These are phyloP conservation scores for Nemania diffusa DNA, from an alignment of 2,329 filamentous ascomycete species.

Conservation along the genomic window DNA sequence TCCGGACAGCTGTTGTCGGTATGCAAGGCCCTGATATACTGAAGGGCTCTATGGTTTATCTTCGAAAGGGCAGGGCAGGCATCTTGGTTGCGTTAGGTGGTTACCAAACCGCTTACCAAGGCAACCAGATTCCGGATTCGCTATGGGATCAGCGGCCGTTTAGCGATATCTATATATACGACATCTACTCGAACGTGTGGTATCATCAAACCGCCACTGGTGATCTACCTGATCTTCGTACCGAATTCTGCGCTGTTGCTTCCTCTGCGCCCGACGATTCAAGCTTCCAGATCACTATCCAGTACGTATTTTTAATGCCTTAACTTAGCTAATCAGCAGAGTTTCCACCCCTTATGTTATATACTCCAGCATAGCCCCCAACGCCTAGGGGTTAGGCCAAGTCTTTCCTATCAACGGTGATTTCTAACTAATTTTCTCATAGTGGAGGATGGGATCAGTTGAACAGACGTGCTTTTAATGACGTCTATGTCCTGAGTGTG, in stretches of 20 bases:
- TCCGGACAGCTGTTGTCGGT: constrained; percentile 14
- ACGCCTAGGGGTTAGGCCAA: neutral
- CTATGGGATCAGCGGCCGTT: constrained; percentile 33
- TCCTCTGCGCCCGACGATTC: constrained; percentile 39
- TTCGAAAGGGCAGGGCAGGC: constrained; percentile 33
- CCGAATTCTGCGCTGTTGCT: constrained; percentile 39
- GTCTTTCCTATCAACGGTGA: neutral
- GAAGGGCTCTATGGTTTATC: constrained; percentile 38
- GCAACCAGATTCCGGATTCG: constrained; percentile 4
- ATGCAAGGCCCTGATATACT: constrained; percentile 35
- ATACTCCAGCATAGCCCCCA: neutral
- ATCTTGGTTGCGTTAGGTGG: constrained; percentile 39
- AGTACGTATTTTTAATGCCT: constrained; percentile 8
- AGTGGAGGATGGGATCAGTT: constrained; percentile 31
- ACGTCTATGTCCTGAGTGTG: constrained; percentile 39
- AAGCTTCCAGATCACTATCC: constrained; percentile 40
- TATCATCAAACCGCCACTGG: constrained; percentile 36
- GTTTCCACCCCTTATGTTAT: neutral
- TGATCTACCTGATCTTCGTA: constrained; percentile 29
- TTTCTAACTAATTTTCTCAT: neutral
- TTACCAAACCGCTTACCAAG: constrained; percentile 33
- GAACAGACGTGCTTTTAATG: constrained; percentile 23
- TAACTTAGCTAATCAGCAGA: neutral
- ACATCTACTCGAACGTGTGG: constrained; percentile 36
- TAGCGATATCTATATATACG: constrained; percentile 36